Evolutionary conservation across 106 monocot species (phyloP), one percentile per base, ranked within the genome.

Genomic region (Allium cepa): DNA sequence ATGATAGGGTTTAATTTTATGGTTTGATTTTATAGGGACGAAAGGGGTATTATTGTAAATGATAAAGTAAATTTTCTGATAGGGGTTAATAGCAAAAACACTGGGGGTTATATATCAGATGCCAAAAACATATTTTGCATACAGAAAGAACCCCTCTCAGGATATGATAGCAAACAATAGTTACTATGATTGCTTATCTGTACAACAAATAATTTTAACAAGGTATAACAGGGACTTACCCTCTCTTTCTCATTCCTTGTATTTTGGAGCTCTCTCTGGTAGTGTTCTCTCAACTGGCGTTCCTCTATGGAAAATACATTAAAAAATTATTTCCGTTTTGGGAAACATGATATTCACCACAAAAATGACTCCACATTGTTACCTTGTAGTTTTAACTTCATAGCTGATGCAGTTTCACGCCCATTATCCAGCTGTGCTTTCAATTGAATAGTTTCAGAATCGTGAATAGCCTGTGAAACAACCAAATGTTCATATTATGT

Each of bases 321-420:
- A 14, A 52, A 26, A 68, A 14, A 27, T 11, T 61, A 57, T 67
- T 12, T 1, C 26, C 9, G 14, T 13, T 28, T 63, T 8, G 73
- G 62, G 52, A 67, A 55, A 66, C 26, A 66, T 14, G 13, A 71
- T 13, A n/a, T 1, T n/a, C n/a, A 12, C 26, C 51, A 64, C 10
- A 53, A 26, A 36, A 36, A 5, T 0, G 3, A 18, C 2, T 3
- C 16, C 56, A 15, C 15, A 3, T 64, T 2, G 15, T 49, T 73
- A 90, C 90, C 83, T 76, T 83, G 78, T 60, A 83, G 76, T 28
- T 83, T 85, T 10, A 74, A 67, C 52, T 73, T 77, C 56, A 78
- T 64, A 49, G 55, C 71, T 66, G 53, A 67, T 71, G 74, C 64
- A 73, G 67, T 80, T 57, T 79, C 68, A 17, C 59, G 70, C 16